Base-by-base conservation (phyloP, 2,329 filamentous ascomycete species). In the Pyrenophora tritici-repentis region DNA sequence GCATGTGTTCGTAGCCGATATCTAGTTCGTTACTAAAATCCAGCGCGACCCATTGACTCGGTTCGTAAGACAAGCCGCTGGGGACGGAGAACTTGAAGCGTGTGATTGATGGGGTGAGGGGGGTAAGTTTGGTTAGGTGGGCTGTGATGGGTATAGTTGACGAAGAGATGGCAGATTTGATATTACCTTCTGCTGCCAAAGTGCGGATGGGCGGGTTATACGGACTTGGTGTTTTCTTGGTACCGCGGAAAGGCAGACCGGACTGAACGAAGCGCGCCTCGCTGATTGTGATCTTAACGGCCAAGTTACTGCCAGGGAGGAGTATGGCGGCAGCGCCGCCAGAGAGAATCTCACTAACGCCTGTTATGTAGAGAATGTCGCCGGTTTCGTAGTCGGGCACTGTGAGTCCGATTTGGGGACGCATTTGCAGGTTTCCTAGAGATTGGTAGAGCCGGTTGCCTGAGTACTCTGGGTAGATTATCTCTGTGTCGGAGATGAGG, bases 361-460 rank as follows among this genome's bases (percentile, higher is more conserved):
- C 90, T 0, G 89, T 93, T 4, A 87, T 72, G 69, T 93, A 93
- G 2, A 96, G 78, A 5, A 89, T 85, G 63, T 90, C 78, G 1
- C 88, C 88, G 0, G 83, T 88, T 4, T 82, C 81, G 64, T 89
- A 93, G 68, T 92, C 85, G 0, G 90, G 89, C 31, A 96, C 80
- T 2, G 83, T 83, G 41, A 93, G 71, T 3, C 91, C 90, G 2
- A 88, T 83, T 14, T 77, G 75, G 0, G 89, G 88, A 26, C 86
- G 87, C 6, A 81, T 73, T 33, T 81, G 77, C 12, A 95, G 76
- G 66, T 96, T 96, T 1, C 91, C 91, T 0, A 95, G 80, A 0
- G 88, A 90, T 70, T 95, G 90, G 63, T 95, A 96, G 0, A 94
- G 76, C 13, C 89, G 79, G 70, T 96, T 96, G 6, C 91, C 91